phyloP scores from a whole-genome alignment of 176 grass and related monocot species.

The Pharus latifolius region DNA sequence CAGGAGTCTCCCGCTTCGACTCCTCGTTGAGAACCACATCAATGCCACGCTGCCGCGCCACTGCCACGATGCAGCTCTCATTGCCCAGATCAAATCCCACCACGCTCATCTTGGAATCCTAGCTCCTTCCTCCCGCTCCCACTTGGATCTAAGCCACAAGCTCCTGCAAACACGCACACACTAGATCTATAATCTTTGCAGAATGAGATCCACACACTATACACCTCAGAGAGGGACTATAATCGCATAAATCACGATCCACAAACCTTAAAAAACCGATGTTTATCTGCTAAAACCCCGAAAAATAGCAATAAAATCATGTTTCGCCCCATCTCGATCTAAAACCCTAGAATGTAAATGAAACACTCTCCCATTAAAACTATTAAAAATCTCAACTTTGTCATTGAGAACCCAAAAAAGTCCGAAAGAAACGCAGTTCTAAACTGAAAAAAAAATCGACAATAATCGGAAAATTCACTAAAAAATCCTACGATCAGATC shows the following conservation, averaged over 20 bases:
- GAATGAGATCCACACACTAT: neutral
- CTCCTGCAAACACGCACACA: neutral
- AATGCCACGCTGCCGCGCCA: conserved; percentile 77
- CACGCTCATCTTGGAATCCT: conserved; percentile 55
- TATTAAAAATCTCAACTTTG: neutral
- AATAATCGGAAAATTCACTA: neutral
- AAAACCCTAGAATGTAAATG: conserved; percentile 5
- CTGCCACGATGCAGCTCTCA: conserved; percentile 84
- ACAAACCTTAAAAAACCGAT: neutral
- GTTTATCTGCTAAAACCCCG: neutral
- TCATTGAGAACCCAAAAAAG: neutral
- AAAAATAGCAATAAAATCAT: neutral
- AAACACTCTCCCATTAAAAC: too few relatives aligned
- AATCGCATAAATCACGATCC: neutral
- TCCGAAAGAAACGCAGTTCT: neutral
- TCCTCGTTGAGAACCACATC: conserved; percentile 92
- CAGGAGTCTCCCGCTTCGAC: conserved; percentile 85
- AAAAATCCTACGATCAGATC: neutral
- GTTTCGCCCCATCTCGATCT: conserved; percentile 5
- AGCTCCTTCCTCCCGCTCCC: neutral
- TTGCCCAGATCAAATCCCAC: conserved; percentile 92
- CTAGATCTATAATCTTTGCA: conserved; percentile 16
- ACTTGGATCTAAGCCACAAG: conserved; percentile 15
- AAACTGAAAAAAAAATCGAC: neutral
- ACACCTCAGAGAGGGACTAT: neutral